Percentiles rank a stretch among this genome's conserved stretches.
phyloP scores from a whole-genome alignment of 2,329 filamentous ascomycete species.

The Dactylellina parvicollis region DNA sequence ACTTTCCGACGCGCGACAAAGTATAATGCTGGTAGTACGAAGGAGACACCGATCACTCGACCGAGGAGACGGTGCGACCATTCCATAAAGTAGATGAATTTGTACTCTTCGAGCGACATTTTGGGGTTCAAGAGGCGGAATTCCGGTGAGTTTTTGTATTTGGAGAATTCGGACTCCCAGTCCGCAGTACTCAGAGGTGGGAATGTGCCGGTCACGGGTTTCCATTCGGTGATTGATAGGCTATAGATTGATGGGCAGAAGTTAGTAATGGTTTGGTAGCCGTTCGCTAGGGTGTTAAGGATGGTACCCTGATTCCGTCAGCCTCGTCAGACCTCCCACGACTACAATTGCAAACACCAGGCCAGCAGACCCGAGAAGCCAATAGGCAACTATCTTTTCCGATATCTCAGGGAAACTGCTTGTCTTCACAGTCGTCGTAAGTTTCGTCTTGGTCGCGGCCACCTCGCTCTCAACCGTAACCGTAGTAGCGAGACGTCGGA shows the following conservation, averaged over 20 bases:
- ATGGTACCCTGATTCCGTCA: conserved; percentile 91
- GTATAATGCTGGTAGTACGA: conserved; percentile 86
- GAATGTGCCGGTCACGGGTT: conserved; percentile 89
- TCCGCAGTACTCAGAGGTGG: conserved; percentile 80
- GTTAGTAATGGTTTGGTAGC: conserved; percentile 10
- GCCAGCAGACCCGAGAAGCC: conserved; percentile 87
- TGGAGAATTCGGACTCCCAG: conserved; percentile 92
- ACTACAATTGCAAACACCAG: conserved; percentile 98
- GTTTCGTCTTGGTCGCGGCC: neutral
- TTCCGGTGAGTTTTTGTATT: conserved; percentile 92
- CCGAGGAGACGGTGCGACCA: conserved; percentile 97
- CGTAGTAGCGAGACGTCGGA: conserved; percentile 24
- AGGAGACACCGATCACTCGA: conserved; percentile 86
- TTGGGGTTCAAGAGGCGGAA: conserved; percentile 90
- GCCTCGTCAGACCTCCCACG: conserved; percentile 88
- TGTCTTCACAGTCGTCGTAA: conserved; percentile 12
- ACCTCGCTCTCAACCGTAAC: conserved; percentile 7
- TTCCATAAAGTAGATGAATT: conserved; percentile 99
- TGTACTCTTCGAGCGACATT: conserved; percentile 94
- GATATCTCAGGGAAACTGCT: conserved; percentile 67
- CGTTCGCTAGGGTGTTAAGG: neutral
- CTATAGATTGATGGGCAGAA: conserved; percentile 63
- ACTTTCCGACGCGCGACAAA: conserved; percentile 84
- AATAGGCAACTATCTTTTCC: conserved; percentile 83
- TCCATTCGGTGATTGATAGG: conserved; percentile 98